Evolutionary conservation across 2,329 filamentous ascomycete genomes (phyloP), one percentile per base, ranked within the genome.

Genomic region (Neodidymelliopsis sp.): DNA sequence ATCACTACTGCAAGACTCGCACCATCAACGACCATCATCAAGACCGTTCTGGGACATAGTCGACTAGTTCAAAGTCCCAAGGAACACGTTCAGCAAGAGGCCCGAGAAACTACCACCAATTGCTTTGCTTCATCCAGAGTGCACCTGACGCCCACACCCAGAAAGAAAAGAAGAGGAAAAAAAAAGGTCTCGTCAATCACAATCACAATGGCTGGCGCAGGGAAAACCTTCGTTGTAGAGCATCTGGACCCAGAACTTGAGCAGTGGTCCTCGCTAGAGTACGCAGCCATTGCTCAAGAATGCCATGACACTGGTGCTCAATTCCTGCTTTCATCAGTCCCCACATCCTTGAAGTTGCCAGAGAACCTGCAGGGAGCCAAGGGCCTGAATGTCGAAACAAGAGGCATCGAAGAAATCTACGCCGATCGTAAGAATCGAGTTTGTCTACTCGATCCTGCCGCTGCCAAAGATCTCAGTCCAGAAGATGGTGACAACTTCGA

Each of bases 181-280:
- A 49, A 51, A 49, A 51, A 44, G 44, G 52, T 55, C 59, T 43
- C 35, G 16, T 43, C 38, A 34, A 18, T 49, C 30, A 18, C 19
- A 30, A 10, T 41, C 38, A 53, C 53, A 34, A 72, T 72, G 70
- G 57, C 69, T 33, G 54, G 58, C 59, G 31, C 61, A 15, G 66
- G 62, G 53, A 89, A 91, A 75, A 92, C 86, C 31, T 97, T 94
- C 76, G 89, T 97, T 66, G 92, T 97, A 63, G 93, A 97, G 79
- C 93, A 99, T 75, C 86, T 99, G 58, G 94, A 99, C 77, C 87
- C 90, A 29, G 94, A 99, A 75, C 82, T 99, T 22, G 94, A 95
- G 24, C 84, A 85, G 29, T 99, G 94, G 94, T 97, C 94, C 18
- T 86, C 90, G 57, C 84, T 97, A 42, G 94, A 99, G 77, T 99